Base-by-base conservation (phyloP, 148 eudicot species). In the Nepenthes gracilis region DNA sequence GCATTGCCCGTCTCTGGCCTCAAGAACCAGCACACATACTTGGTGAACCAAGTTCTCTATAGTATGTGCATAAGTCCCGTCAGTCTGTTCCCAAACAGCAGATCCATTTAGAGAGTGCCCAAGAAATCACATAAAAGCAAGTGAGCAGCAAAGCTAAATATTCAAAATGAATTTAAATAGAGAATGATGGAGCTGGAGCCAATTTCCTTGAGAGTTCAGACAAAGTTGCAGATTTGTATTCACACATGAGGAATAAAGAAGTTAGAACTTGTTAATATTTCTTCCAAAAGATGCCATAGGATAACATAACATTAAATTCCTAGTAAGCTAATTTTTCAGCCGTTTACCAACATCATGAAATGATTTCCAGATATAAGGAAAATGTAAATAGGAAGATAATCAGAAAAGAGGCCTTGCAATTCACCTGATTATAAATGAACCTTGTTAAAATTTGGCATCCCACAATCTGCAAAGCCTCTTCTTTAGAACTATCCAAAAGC, bases 401-500 rank as follows among this genome's bases (percentile, higher is more conserved):
- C 37, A 60, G n/a, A 7, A 43, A 64, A 33, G 11, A 58, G 49
- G 32, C 49, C 50, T 33, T 43, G 33, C 38, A 62, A 64, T 50
- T 67, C 35, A 88, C 98, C 92, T 93, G 99, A 65, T 80, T 67
- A 60, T 86, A 86, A 55, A 93, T 86, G 68, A 93, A 93, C 62
- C 65, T 74, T 38, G 91, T 77, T 54, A 88, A 70, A 14, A 78
- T 81, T 65, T 81, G 89, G 67, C 91, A 84, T 61, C 94, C 98
- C 67, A 75, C 82, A 55, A 82, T 66, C 73, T 73, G 78, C 60
- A 78, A 48, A 33, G 73, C 67, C 69, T 74, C 85, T 65, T 69
- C 74, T 85, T 84, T 86, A 35, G 88, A 70, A 61, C 62, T 76
- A 66, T 82, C 91, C 74, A 92, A 73, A 61, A 92, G 85, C 65